Evolutionary conservation across 306 rosid genomes (phyloP).

Genomic region (Prunus dulcis): DNA sequence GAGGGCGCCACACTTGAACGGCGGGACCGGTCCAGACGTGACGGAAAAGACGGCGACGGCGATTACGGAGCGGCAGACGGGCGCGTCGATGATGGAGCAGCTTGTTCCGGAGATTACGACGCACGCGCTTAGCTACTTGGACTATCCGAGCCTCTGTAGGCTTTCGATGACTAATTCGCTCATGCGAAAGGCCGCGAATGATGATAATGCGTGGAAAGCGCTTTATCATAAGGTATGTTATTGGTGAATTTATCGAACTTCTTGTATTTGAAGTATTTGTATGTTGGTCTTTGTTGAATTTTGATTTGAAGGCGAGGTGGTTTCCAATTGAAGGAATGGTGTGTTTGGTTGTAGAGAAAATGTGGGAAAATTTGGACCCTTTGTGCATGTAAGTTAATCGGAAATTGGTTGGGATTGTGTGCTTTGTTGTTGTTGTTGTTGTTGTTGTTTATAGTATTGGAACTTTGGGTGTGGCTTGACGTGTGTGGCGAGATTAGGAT

Average conservation of each 20-base stretch:
- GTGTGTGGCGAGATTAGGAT: neutral
- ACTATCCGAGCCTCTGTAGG: slow-evolving; percentile 86
- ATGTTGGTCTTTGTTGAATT: neutral
- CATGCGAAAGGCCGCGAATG: slow-evolving; percentile 97
- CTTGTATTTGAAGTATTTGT: neutral
- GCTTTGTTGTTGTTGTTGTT: neutral
- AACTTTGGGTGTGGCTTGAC: neutral
- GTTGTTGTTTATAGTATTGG: neutral
- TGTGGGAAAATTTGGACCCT: neutral
- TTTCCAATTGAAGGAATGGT: neutral
- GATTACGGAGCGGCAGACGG: slow-evolving; percentile 53
- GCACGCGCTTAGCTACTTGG: slow-evolving; percentile 97
- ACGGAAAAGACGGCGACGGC: slow-evolving; percentile 36
- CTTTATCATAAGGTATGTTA: slow-evolving; percentile 84
- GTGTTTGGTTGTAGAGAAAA: neutral
- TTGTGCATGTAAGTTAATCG: neutral
- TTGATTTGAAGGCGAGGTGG: neutral
- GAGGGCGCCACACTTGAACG: slow-evolving; percentile 59
- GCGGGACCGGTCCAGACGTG: slow-evolving; percentile 39
- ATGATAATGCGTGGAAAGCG: slow-evolving; percentile 97
- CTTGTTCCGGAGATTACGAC: slow-evolving; percentile 98
- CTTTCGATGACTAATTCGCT: slow-evolving; percentile 93
- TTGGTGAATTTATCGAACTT: neutral
- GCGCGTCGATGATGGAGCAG: slow-evolving; percentile 99
- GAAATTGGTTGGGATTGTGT: neutral